phyloP scores from a whole-genome alignment of 257 asterid species.

The Schizonepeta tenuifolia region DNA sequence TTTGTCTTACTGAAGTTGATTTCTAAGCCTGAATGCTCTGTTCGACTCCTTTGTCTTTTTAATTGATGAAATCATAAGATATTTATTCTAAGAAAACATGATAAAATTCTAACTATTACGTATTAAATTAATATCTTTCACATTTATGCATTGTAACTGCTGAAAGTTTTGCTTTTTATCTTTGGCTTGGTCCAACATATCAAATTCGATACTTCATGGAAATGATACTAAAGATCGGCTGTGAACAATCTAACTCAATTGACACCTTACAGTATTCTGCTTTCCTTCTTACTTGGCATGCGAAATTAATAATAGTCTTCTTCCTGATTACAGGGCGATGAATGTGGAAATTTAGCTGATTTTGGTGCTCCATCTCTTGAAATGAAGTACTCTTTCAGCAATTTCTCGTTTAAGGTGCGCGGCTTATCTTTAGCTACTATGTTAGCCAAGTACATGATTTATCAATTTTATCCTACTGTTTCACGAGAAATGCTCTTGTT shows the following conservation, averaged over 20 bases:
- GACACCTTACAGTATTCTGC: conserved; percentile 1
- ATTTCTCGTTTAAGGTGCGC: conserved; percentile 89
- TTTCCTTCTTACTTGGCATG: conserved; percentile 11
- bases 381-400: conserved; percentile 76
- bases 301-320: conserved; percentile 29
- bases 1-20: background rate
- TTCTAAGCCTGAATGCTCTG: conserved; percentile 8
- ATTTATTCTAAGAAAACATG: background rate
- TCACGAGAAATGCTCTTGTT: background rate
- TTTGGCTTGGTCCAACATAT: conserved; percentile 22
- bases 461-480: background rate
- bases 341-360: conserved; percentile 76
- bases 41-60: conserved; percentile 11
- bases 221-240: background rate
- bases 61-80: conserved; percentile 4
- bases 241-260: background rate
- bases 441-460: conserved; percentile 12
- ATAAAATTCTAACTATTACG: conserved; percentile 2
- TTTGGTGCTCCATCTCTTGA: conserved; percentile 62
- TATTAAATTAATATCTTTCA: background rate
- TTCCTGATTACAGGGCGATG: conserved; percentile 70
- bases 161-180: conserved; percentile 14
- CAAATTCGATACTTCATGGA: background rate
- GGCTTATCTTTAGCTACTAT: conserved; percentile 19
- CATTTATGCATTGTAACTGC: conserved; percentile 9